Evolutionary conservation across 2,329 filamentous ascomycete genomes (phyloP), one percentile per base, ranked within the genome.

Genomic region (Sordariomycetes sp.): DNA sequence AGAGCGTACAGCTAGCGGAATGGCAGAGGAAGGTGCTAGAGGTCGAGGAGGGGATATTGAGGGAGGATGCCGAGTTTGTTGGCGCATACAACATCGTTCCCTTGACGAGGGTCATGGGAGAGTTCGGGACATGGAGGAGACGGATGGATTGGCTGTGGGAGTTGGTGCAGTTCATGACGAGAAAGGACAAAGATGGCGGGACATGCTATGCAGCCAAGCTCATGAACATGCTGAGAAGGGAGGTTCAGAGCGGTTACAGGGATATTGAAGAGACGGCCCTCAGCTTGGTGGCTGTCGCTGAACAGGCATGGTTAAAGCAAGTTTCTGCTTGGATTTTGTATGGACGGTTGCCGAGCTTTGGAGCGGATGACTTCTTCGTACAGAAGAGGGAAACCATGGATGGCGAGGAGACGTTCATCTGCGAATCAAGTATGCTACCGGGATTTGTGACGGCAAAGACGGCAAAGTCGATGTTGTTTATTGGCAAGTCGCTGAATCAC

Each of bases 61-160:
- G 69, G 30, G 75, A 78, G 47, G 86, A 95, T 62, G 72, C 87
- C 3, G 74, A 67, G 6, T 75, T 85, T 38, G 90, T 96, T 2
- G 90, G 90, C 27, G 90, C 85, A 1, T 94, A 95, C 54, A 82
- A 90, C 41, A 93, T 94, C 41, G 90, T 96, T 16, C 90, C 92
- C 3, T 61, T 98, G 46, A 93, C 92, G 32, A 81, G 80, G 2
- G 72, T 96, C 15, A 78, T 94, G 19, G 74, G 72, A 5, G 82
- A 92, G 49, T 95, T 96, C 49, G 78, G 82, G n/a, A 81, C 75
- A 28, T 96, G 90, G 90, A 82, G 73, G 30, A 73, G 86, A 46
- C 70, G 79, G 23, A 73, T 96, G 66, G 80, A 88, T 47, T 96
- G 90, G 86, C 68, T 95, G 15, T 85, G 82, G 78, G 70, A 76